Percentiles rank a stretch among this genome's conserved stretches.
Conservation (phyloP, 441 rosid genomes). For the Eutrema salsugineum region DNA sequence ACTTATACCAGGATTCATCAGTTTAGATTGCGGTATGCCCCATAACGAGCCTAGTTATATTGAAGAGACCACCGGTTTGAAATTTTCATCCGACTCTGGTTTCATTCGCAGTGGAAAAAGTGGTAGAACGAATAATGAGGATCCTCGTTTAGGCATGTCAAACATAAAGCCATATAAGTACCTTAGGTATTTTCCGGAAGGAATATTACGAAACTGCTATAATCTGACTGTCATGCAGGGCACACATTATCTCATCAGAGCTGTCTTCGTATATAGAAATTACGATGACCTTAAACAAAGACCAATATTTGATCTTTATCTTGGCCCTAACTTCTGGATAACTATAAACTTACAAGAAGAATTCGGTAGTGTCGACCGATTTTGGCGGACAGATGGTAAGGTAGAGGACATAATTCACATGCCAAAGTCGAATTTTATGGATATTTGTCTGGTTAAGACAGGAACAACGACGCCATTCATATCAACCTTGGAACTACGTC, state of each 20-base stretch:
- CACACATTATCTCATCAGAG: neutral
- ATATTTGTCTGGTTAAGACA: constrained; percentile 39
- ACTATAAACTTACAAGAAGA: neutral
- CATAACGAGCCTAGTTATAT: neutral
- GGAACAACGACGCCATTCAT: constrained; percentile 41
- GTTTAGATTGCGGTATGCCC: neutral
- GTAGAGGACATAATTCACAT: constrained; percentile 38
- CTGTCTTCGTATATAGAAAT: neutral
- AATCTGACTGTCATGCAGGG: neutral
- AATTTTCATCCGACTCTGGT: neutral
- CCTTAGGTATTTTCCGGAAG: neutral
- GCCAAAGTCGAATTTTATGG: neutral
- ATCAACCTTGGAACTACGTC: constrained; percentile 46
- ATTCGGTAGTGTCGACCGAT: neutral
- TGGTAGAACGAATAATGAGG: neutral
- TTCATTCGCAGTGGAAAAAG: neutral
- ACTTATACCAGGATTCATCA: neutral
- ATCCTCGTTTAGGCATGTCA: neutral
- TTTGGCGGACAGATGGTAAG: neutral
- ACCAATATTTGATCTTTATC: neutral
- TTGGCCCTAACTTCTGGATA: neutral
- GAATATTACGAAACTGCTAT: neutral
- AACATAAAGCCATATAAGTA: neutral
- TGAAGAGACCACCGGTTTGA: neutral
- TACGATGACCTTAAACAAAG: neutral